Evolutionary conservation across 257 asterid genomes (phyloP).

Genomic region (Primulina tabacum): DNA sequence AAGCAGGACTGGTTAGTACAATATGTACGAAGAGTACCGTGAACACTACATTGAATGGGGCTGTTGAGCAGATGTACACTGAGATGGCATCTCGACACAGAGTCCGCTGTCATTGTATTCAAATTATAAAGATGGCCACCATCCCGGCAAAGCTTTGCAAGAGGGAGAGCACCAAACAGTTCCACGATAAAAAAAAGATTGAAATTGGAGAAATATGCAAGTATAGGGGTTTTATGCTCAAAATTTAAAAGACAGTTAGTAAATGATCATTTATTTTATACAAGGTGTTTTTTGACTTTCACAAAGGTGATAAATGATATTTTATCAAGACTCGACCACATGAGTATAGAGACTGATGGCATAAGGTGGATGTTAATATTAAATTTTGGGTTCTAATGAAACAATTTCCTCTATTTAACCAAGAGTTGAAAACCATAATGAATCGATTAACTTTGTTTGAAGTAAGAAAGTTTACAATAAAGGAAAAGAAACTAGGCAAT

Average conservation of each 20-base stretch:
- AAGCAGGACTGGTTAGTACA: too few species aligned
- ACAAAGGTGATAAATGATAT: too few species aligned
- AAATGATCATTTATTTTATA: too few species aligned
- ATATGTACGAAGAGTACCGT: constrained; percentile 92
- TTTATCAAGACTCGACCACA: too few species aligned
- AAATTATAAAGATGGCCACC: constrained; percentile 88
- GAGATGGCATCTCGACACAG: constrained; percentile 98
- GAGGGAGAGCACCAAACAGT: constrained; percentile 84
- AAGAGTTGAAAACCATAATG: constrained; percentile 21
- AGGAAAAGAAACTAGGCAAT: constrained; percentile 3
- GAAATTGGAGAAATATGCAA: too few species aligned
- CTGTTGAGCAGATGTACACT: constrained; percentile 84
- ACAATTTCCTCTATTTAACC: background rate
- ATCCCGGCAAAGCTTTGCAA: constrained; percentile 86
- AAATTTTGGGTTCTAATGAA: background rate
- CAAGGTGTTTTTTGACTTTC: too few species aligned
- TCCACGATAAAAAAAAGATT: constrained; percentile 22
- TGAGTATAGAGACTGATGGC: too few species aligned
- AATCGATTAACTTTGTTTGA: constrained; percentile 27
- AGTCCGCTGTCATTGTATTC: constrained; percentile 80
- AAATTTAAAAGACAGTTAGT: too few species aligned
- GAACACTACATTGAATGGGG: constrained; percentile 90
- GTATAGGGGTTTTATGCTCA: too few species aligned
- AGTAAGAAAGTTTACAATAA: background rate
- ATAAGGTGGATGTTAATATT: too few species aligned